Percentiles rank a stretch among this genome's conserved stretches.
Evolutionary conservation across 129 eudicot species (phyloP).

Genomic region (Centella asiatica): DNA sequence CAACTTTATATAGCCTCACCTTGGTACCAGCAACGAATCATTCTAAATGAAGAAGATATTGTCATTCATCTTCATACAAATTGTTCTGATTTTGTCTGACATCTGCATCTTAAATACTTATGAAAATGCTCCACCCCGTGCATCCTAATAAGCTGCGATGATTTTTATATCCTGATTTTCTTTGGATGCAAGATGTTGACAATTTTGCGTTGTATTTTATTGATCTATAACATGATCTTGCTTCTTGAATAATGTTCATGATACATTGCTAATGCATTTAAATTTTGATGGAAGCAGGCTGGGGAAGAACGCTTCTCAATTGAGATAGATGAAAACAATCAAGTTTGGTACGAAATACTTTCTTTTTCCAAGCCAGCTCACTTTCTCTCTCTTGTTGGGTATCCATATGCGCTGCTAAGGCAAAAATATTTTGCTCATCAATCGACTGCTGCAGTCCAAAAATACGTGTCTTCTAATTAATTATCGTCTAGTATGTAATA

Average conservation of each 20-base stretch:
- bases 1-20: background rate
- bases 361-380: conserved; percentile 89
- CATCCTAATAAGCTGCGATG: background rate
- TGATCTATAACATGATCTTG: too few species aligned
- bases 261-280: too few species aligned
- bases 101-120: background rate
- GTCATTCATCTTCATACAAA: conserved; percentile 1
- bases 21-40: background rate
- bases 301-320: conserved; percentile 94
- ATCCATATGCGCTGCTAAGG: conserved; percentile 67
- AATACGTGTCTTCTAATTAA: conserved; percentile 43
- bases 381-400: conserved; percentile 54
- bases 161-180: too few species aligned
- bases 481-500: background rate
- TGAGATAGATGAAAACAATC: conserved; percentile 64
- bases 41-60: background rate
- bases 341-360: conserved; percentile 89
- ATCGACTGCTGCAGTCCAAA: conserved; percentile 49
- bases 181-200: too few species aligned
- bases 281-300: conserved; percentile 42
- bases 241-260: too few species aligned
- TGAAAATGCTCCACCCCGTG: background rate
- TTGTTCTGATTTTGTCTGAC: background rate
- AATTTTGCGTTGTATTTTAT: too few species aligned
- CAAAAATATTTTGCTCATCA: conserved; percentile 69